These are phyloP conservation scores for Durotheca rogersii DNA, from an alignment of 495 filamentous ascomycete species.

Conservation along the genomic window DNA sequence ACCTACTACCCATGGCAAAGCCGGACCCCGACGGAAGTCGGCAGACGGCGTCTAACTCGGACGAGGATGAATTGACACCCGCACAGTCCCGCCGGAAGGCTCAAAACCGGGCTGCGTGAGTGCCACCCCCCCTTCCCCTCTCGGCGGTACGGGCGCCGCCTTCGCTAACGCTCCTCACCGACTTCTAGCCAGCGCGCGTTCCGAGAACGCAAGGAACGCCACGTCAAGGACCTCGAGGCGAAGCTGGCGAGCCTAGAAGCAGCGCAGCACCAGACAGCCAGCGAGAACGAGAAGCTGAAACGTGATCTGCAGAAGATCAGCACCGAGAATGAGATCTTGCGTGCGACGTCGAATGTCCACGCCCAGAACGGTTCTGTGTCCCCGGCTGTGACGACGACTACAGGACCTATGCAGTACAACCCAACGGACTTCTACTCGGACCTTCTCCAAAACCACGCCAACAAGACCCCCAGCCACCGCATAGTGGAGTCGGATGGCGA, in stretches of 20 bases:
- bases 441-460: conserved; percentile 54
- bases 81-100: conserved; percentile 87
- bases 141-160: not conserved
- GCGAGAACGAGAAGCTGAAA: conserved; percentile 81
- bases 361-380: conserved; percentile 31
- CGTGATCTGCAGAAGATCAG: conserved; percentile 74
- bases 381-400: conserved; percentile 39
- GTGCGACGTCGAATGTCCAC: conserved; percentile 62
- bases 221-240: conserved; percentile 87
- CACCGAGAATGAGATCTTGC: conserved; percentile 92
- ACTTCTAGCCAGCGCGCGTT: conserved; percentile 83
- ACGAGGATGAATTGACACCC: conserved; percentile 66
- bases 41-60: conserved; percentile 48
- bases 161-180: conserved; percentile 14
- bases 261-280: conserved; percentile 42
- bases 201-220: conserved; percentile 92
- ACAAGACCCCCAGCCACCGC: conserved; percentile 65
- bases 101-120: conserved; percentile 95
- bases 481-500: conserved; percentile 73
- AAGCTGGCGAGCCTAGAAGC: conserved; percentile 76
- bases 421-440: conserved; percentile 69
- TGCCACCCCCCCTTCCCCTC: too few relatives aligned
- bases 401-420: conserved; percentile 73
- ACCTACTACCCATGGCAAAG: conserved; percentile 42
- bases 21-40: conserved; percentile 38